Base-by-base conservation (phyloP, 2,329 filamentous ascomycete species). In the Chalaropsis ovoidea region DNA sequence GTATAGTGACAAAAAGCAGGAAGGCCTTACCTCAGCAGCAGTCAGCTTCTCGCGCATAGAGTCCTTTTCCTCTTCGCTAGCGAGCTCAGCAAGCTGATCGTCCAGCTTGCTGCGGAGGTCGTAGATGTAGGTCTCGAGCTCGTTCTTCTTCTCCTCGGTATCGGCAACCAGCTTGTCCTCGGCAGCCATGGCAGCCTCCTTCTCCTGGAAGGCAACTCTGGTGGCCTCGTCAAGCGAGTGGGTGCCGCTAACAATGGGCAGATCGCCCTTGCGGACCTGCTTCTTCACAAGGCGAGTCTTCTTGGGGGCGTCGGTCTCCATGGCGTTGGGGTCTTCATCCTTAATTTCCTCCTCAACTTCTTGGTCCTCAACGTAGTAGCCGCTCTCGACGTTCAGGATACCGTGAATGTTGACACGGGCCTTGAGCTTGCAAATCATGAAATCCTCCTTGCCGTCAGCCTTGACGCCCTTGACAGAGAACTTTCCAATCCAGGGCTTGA, bases 371-470 rank as follows among this genome's bases (percentile, higher is more conserved):
- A 99, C 94, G 73, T 90, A 97, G 81, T 99, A 99, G 68, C 92
- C 94, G 69, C 86, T 92, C 80, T 99, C 94, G 45, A 99, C 88
- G 74, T 97, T 97, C 70, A 99, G 81, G 67, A 99, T 85, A 76
- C 94, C 94, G 79, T 97, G 92, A 69, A 97, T 84, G 79, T 99
- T 99, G 66, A 99, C 84, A 69, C 94, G 87, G 61, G 94, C 93
- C 84, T 97, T 97, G 69, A 99, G 86, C 81, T 99, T 99, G 87
- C 94, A 99, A 73, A 97, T 95, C 93, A 99, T 97, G 77, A 97
- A 99, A 75, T 97, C 94, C 68, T 95, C 90, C 75, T 94, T 92
- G 70, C 86, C 84, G 74, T 95, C 90, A 49, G 90, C 88, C 83
- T 96, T 92, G 74, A 99, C 93, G 58, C 89, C 89, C 84, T 99